phyloP scores from a whole-genome alignment of 164 flowering plant genomes.

The Vitis vinifera region DNA sequence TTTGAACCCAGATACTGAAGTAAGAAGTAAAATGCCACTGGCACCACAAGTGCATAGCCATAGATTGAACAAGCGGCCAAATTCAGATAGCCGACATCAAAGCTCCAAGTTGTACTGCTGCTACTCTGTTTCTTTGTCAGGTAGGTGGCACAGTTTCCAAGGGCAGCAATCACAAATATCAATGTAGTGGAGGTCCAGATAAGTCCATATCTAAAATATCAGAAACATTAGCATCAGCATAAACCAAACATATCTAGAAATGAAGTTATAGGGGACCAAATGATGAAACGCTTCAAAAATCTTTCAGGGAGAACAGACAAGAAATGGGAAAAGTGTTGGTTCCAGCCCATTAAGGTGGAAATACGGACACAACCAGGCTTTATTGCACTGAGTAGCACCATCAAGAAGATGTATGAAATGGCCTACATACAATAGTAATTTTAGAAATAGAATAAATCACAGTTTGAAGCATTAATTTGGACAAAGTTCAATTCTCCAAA shows the following conservation, averaged over 20 bases:
- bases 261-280: background rate
- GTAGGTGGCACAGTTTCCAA: conserved; percentile 92
- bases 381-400: too few species aligned
- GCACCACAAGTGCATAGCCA: conserved; percentile 77
- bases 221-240: conserved; percentile 11
- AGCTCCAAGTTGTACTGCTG: conserved; percentile 62
- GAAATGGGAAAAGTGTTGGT: too few species aligned
- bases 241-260: background rate
- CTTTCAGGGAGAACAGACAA: too few species aligned
- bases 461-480: too few species aligned
- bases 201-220: conserved; percentile 72
- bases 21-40: conserved; percentile 83
- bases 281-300: too few species aligned
- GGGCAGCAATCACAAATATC: conserved; percentile 80
- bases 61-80: conserved; percentile 67
- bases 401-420: too few species aligned
- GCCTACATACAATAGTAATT: too few species aligned
- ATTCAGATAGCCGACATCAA: conserved; percentile 79
- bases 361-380: too few species aligned
- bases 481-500: too few species aligned
- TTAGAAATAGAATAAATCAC: too few species aligned
- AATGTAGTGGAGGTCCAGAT: conserved; percentile 91
- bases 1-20: conserved; percentile 82
- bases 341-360: too few species aligned
- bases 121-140: conserved; percentile 57